These are phyloP conservation scores for Chaetomium tenue DNA, from an alignment of 495 filamentous ascomycete genomes.

Conservation along the genomic window DNA sequence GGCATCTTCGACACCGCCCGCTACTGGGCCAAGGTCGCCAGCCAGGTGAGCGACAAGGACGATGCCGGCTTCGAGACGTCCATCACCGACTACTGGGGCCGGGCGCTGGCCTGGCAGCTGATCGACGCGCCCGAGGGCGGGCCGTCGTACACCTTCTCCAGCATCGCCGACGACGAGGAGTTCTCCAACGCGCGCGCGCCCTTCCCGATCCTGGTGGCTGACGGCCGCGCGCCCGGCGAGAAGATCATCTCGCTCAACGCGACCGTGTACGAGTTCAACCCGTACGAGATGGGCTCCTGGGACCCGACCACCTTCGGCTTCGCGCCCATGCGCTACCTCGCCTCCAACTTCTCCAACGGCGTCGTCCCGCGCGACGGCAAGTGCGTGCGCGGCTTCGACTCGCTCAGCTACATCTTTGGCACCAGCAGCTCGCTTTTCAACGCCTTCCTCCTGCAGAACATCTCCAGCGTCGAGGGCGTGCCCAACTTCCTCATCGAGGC, in stretches of 20 bases:
- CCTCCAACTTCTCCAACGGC: constrained; percentile 74
- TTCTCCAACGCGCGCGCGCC: constrained; percentile 73
- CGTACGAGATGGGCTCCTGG: constrained; percentile 80
- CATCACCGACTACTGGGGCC: constrained; percentile 85
- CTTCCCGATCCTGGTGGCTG: constrained; percentile 78
- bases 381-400: constrained; percentile 82
- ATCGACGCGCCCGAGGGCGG: constrained; percentile 77
- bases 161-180: constrained; percentile 65
- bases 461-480: constrained; percentile 46
- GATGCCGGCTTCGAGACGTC: constrained; percentile 71
- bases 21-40: constrained; percentile 66
- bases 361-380: constrained; percentile 53
- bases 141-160: constrained; percentile 80
- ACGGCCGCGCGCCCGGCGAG: constrained; percentile 67
- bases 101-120: constrained; percentile 79
- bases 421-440: constrained; percentile 94
- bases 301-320: constrained; percentile 83
- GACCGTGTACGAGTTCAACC: constrained; percentile 84
- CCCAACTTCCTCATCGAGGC: constrained; percentile 54
- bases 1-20: constrained; percentile 47
- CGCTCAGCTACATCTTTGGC: constrained; percentile 81
- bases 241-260: constrained; percentile 67
- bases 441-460: constrained; percentile 59
- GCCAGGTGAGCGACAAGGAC: constrained; percentile 63
- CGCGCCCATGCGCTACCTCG: constrained; percentile 69